Evolutionary conservation across 495 filamentous ascomycete species (phyloP).

Genomic region (Talaromyces liani): DNA sequence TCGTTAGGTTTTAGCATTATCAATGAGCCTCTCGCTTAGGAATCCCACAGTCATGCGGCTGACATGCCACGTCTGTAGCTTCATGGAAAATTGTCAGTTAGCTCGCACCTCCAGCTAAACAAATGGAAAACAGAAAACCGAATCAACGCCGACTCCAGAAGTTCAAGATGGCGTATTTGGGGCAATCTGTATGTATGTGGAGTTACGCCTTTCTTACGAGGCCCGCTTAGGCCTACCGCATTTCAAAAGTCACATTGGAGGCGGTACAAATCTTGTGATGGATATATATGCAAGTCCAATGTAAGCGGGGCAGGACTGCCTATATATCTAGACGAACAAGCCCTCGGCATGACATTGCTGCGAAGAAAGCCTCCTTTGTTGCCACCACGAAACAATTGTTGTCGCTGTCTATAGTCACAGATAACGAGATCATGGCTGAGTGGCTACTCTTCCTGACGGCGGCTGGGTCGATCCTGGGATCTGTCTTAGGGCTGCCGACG

Average conservation of each 20-base stretch:
- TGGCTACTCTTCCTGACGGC: constrained; percentile 5
- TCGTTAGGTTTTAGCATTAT: constrained; percentile 2
- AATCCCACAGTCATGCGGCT: not conserved
- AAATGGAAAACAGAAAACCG: not conserved
- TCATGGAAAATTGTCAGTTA: not conserved
- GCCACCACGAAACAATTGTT: not conserved
- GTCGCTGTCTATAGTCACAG: not conserved
- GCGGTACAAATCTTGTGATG: not conserved
- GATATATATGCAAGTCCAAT: not conserved
- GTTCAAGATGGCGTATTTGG: not conserved
- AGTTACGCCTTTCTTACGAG: not conserved
- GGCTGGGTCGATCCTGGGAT: not conserved
- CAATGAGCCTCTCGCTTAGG: not conserved
- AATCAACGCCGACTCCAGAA: not conserved
- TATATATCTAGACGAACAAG: not conserved
- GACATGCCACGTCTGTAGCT: not conserved
- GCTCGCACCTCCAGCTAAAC: not conserved
- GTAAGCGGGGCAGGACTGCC: not conserved
- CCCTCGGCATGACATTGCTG: not conserved
- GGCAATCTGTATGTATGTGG: not conserved
- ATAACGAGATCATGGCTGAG: not conserved
- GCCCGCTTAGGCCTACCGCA: constrained; percentile 1
- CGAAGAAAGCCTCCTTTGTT: not conserved
- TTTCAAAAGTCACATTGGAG: not conserved
- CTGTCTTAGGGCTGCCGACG: constrained; percentile 29